Conservation (phyloP, 192 early-diverging fungal genomes). For the Backusella westeae region DNA sequence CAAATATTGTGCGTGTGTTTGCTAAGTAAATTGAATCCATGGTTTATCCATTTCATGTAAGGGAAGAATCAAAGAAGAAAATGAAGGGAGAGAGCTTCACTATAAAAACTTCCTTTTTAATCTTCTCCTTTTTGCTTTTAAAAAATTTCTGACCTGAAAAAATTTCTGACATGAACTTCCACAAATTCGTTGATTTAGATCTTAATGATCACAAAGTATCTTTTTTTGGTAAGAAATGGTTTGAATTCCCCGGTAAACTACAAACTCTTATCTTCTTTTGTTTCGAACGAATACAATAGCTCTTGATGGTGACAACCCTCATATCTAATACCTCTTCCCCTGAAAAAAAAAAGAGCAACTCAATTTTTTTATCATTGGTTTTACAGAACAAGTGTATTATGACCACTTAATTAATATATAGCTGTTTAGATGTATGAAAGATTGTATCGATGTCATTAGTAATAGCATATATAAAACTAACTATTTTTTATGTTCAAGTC, state of each 20-base stretch:
- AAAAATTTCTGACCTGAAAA: neutral
- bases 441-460: neutral
- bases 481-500: neutral
- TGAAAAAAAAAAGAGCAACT: neutral
- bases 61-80: neutral
- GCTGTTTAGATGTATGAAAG: neutral
- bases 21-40: neutral
- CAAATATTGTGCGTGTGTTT: neutral
- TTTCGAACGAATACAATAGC: neutral
- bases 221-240: neutral
- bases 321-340: neutral
- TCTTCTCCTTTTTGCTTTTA: neutral
- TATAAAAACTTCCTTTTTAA: neutral
- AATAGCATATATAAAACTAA: neutral
- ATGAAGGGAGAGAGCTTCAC: neutral
- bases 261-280: neutral
- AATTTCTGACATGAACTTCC: neutral
- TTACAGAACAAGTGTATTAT: neutral
- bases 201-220: neutral
- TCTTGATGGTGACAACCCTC: neutral
- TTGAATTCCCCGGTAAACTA: neutral
- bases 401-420: neutral
- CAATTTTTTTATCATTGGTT: neutral
- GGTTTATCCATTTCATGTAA: neutral
- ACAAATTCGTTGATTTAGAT: neutral